These are phyloP conservation scores for Malus asiatica DNA, from an alignment of 306 rosid species.

Conservation along the genomic window DNA sequence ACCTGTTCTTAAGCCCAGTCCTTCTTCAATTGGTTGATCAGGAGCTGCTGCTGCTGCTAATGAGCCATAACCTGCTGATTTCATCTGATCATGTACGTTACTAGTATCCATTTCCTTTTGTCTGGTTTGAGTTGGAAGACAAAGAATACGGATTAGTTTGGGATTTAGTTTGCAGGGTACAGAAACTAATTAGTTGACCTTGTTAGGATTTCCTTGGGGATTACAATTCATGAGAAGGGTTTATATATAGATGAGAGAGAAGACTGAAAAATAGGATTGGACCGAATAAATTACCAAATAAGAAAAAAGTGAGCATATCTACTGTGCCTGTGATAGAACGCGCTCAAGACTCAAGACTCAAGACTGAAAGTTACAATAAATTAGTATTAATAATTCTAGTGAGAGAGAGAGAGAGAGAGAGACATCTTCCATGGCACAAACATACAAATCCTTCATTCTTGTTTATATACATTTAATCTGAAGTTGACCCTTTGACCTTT, in stretches of 20 bases:
- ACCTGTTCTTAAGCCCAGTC: slow-evolving; percentile 26
- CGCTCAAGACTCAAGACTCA: background rate
- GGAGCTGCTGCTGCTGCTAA: background rate
- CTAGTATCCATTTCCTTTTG: background rate
- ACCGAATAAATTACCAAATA: background rate
- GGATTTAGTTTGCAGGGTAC: background rate
- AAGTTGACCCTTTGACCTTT: slow-evolving; percentile 3
- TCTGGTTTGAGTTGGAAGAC: background rate
- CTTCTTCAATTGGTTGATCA: background rate
- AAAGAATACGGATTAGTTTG: background rate
- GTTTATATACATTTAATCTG: background rate
- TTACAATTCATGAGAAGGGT: background rate
- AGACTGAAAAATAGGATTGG: background rate
- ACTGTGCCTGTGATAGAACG: background rate
- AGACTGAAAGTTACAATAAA: background rate
- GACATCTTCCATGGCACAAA: background rate
- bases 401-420: background rate
- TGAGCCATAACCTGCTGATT: background rate
- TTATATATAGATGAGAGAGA: background rate
- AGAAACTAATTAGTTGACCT: background rate
- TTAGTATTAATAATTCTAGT: background rate
- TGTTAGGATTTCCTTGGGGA: background rate
- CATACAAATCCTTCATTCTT: background rate
- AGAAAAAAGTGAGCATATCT: background rate
- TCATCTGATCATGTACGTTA: background rate